phyloP scores from a whole-genome alignment of 495 filamentous ascomycete genomes.

The Trichocladium uniseriatum region DNA sequence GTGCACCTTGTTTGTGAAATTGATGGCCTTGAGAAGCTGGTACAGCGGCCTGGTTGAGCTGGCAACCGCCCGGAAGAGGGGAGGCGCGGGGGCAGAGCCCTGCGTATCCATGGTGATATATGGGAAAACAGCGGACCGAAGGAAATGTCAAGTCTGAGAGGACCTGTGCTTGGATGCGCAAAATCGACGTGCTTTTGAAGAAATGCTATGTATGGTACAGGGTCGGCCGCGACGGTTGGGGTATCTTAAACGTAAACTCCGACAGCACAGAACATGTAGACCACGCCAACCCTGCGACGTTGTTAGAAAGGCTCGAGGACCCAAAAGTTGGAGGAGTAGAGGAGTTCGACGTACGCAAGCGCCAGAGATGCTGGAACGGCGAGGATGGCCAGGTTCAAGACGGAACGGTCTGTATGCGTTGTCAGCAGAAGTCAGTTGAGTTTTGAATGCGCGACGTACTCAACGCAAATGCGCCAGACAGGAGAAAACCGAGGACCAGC shows the following conservation, averaged over 20 bases:
- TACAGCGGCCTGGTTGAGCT: slow-evolving; percentile 80
- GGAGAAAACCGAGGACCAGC: slow-evolving; percentile 53
- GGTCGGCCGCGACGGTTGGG: slow-evolving; percentile 23
- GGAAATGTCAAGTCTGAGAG: slow-evolving; percentile 1
- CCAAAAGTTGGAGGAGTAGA: background rate
- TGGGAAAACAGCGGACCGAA: background rate
- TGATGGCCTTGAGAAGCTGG: slow-evolving; percentile 80
- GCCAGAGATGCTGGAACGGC: slow-evolving; percentile 81
- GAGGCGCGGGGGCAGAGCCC: slow-evolving; percentile 22
- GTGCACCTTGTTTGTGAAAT: slow-evolving; percentile 69
- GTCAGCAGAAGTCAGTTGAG: background rate
- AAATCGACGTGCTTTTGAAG: slow-evolving; percentile 15
- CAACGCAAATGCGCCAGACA: slow-evolving; percentile 68
- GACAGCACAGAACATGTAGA: slow-evolving; percentile 96
- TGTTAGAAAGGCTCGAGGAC: slow-evolving; percentile 10
- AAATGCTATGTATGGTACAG: slow-evolving; percentile 34
- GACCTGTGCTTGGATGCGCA: slow-evolving; percentile 4
- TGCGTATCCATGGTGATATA: slow-evolving; percentile 13
- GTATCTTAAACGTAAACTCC: slow-evolving; percentile 88
- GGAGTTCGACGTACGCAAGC: slow-evolving; percentile 60
- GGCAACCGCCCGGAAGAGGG: slow-evolving; percentile 74
- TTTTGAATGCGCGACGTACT: slow-evolving; percentile 49
- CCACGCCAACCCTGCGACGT: slow-evolving; percentile 69
- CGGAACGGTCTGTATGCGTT: slow-evolving; percentile 64
- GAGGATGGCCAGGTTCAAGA: slow-evolving; percentile 64